These are phyloP conservation scores for Penicillium taxi DNA, from an alignment of 495 filamentous ascomycete genomes.

Conservation along the genomic window DNA sequence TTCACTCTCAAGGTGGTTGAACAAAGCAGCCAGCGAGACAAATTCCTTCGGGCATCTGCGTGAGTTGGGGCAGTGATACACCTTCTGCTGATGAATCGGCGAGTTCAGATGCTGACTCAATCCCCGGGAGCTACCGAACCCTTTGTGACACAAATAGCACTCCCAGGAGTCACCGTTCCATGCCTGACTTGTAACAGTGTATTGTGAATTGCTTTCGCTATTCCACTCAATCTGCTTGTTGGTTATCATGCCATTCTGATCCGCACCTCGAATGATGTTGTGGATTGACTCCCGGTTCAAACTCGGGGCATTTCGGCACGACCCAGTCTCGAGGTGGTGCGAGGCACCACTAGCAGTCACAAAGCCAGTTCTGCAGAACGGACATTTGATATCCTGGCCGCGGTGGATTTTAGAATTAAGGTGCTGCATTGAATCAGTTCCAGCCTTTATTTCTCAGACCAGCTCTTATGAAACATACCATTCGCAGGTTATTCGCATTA, in stretches of 20 bases:
- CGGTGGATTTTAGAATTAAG: conserved; percentile 35
- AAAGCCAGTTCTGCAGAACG: conserved; percentile 36
- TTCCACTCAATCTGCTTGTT: conserved; percentile 33
- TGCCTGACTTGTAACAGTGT: conserved; percentile 16
- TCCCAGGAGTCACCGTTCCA: conserved; percentile 35
- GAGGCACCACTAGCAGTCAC: conserved; percentile 35
- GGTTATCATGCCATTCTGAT: conserved; percentile 32
- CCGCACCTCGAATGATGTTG: conserved; percentile 21
- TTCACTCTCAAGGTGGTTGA: conserved; percentile 52
- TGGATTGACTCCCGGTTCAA: conserved; percentile 35
- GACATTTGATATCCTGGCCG: conserved; percentile 25
- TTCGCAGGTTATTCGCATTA: conserved; percentile 31
- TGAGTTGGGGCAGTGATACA: conserved; percentile 48
- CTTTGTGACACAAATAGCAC: conserved; percentile 40
- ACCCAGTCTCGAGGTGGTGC: conserved; percentile 40
- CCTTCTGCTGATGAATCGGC: conserved; percentile 32
- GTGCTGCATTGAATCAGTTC: conserved; percentile 27
- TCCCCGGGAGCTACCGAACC: conserved; percentile 13
- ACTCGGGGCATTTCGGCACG: conserved; percentile 26
- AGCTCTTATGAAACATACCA: conserved; percentile 21
- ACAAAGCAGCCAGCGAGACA: conserved; percentile 37
- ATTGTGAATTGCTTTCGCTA: conserved; percentile 11
- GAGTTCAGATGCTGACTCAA: conserved; percentile 35
- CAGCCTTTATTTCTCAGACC: neutral
- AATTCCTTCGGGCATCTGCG: conserved; percentile 37